Base-by-base conservation (phyloP, 1,139 yeast genomes). In the Kurtzmaniella quercitrusa region DNA sequence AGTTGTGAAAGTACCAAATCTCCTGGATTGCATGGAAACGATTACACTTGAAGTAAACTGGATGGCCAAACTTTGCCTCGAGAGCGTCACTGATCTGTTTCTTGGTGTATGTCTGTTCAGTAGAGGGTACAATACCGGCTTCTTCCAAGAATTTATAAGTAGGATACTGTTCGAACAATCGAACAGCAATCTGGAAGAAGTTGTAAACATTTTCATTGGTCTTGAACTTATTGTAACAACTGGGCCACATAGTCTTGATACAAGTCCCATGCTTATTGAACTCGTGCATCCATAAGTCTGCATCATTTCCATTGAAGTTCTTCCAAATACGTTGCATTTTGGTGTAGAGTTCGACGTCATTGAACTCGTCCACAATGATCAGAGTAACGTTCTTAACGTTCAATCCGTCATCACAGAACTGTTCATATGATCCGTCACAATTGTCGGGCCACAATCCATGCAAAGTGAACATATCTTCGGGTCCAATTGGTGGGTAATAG, bases 221-320 rank as follows among this genome's bases (percentile, higher is more conserved):
- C 27, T 63, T 61, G 41, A 58, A 63, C 7, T 48, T 38, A 29
- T 47, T 42, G 59, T 88, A 89, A 59, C 98, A 93, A 2, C 60
- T 52, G 2, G 95, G 89, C 43, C 76, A 76, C 42, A 91, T 70
- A 0, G 97, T 90, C 34, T 82, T 77, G 68, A 91, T 81, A 63
- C 98, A 93, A 0, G 97, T 90, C 3, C 93, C 98, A 58, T 93
- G 98, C 63, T 93, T 93, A 68, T 91, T 91, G 73, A 79, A 93
- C 64, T 93, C 98, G 62, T 93, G 98, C 25, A 80, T 73, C 98
- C 98, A 93, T 45, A 93, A 70, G 18, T 76, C 65, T 48, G 81
- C 88, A 59, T 90, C 96, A 47, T 75, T 59, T 1, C 94, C 93
- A 47, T 80, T 80, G 61, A 75, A 78, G 57, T 87, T 85, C 62